Evolutionary conservation across 805 yeast species (phyloP), one percentile per base, ranked within the genome.

Genomic region (Candida golubevii): DNA sequence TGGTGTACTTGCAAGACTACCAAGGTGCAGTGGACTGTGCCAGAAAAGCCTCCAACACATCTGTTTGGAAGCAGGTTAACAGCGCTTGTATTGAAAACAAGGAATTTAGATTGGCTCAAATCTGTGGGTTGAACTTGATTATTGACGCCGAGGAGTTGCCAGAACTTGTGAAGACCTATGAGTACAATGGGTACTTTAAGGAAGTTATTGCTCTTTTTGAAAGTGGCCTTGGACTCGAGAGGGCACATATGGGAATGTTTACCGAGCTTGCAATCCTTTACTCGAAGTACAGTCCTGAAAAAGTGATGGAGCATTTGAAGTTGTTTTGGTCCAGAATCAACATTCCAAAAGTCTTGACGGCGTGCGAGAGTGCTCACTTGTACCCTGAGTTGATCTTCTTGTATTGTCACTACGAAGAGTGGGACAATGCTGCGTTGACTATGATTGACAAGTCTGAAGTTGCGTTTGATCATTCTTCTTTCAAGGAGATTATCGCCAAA

Each of bases 201-300:
- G 96, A 93, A 73, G 76, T 93, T 53, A 87, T 91, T 51, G 80
- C 97, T 13, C 78, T 93, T 59, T 88, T 93, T 59, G 99, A 93
- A 69, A 91, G 89, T 58, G 98, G 98, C 53, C 77, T 93, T 48
- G 95, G 96, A 35, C 77, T 93, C 56, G 99, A 93, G 74, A 86
- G 99, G 66, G 99, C 99, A 33, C 99, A 93, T 64, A 93, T 93
- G 99, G 99, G 98, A 57, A 91, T 93, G 97, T 93, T 93, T 66
- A 93, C 99, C 9, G 97, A 90, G 68, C 77, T 93, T 57, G 96
- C 98, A 18, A 77, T 87, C 38, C 74, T 93, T 56, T 93, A 91
- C 72, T 79, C 95, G 53, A 91, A 90, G 66, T 93, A 90, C 69
- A 79, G 81, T 50, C 96, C 97, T 27, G 86, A 82, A 41, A 85